phyloP scores from a whole-genome alignment of 2,329 filamentous ascomycete genomes.

The Cercospora zeae-maydis region DNA sequence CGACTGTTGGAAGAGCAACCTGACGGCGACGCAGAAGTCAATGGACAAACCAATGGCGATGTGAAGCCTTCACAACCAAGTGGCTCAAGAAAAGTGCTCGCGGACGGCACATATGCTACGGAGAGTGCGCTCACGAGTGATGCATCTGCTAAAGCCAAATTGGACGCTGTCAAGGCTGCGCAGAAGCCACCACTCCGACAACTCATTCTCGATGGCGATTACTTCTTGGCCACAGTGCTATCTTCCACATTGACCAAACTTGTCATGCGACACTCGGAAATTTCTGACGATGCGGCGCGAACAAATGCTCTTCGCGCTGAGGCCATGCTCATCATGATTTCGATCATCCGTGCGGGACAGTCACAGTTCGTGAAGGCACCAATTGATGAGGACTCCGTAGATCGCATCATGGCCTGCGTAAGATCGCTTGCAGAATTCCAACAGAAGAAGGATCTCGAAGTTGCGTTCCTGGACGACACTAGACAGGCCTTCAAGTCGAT shows the following conservation, averaged over 20 bases:
- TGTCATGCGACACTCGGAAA: slow-evolving; percentile 94
- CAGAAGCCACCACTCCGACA: slow-evolving; percentile 93
- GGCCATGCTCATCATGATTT: slow-evolving; percentile 99
- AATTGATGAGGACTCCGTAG: slow-evolving; percentile 97
- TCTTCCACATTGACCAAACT: slow-evolving; percentile 94
- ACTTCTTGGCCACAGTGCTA: slow-evolving; percentile 92
- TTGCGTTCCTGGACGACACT: slow-evolving; percentile 90
- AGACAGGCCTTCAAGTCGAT: slow-evolving; percentile 93
- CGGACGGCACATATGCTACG: slow-evolving; percentile 95
- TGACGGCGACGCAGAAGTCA: slow-evolving; percentile 59
- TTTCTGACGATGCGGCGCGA: slow-evolving; percentile 77
- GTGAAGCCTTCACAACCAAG: slow-evolving; percentile 71
- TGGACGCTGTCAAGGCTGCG: slow-evolving; percentile 94
- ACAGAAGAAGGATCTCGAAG: slow-evolving; percentile 84
- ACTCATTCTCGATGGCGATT: slow-evolving; percentile 94
- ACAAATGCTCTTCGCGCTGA: slow-evolving; percentile 94
- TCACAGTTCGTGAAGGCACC: slow-evolving; percentile 98
- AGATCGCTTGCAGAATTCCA: slow-evolving; percentile 86
- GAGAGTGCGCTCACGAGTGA: slow-evolving; percentile 94
- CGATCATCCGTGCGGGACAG: slow-evolving; percentile 93
- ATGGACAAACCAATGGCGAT: slow-evolving; percentile 74
- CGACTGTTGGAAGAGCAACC: slow-evolving; percentile 78
- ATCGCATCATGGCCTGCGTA: slow-evolving; percentile 96
- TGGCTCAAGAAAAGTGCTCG: slow-evolving; percentile 85
- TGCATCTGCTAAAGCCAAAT: slow-evolving; percentile 79